Evolutionary conservation across 352 stramenopile species (phyloP).

Genomic region (Globisporangium abappressorium): DNA sequence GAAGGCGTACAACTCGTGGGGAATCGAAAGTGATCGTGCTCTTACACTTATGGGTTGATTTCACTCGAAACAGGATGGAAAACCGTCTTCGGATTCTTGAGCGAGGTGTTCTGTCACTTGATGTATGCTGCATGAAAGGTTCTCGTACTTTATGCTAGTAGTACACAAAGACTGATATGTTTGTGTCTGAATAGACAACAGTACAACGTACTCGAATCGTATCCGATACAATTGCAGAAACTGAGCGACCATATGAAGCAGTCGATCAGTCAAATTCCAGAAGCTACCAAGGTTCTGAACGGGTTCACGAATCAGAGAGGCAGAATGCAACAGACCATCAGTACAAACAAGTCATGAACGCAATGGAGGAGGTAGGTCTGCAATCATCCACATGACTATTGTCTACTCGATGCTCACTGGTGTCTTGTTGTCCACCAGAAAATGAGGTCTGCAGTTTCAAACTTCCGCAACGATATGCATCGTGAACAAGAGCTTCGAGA

Average conservation of each 20-base stretch:
- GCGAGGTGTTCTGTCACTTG: slow-evolving; percentile 11
- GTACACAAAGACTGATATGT: neutral
- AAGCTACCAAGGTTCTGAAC: neutral
- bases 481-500: slow-evolving; percentile 13
- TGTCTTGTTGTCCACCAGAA: slow-evolving; percentile 4
- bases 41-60: neutral
- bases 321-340: neutral
- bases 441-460: neutral
- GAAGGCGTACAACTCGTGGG: neutral
- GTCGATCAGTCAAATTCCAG: neutral
- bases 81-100: slow-evolving; percentile 19
- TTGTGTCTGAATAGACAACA: neutral
- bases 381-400: neutral
- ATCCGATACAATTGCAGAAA: neutral
- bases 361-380: slow-evolving; percentile 5
- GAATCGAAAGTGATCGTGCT: neutral
- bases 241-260: neutral
- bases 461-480: neutral
- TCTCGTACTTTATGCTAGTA: neutral
- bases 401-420: neutral
- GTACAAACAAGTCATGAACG: neutral
- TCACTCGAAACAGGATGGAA: slow-evolving; percentile 12
- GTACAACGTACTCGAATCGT: slow-evolving; percentile 1
- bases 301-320: neutral
- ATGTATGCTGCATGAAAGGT: neutral